Base-by-base conservation (phyloP, 371 early-diverging fungal species). In the Mucor ambiguus region DNA sequence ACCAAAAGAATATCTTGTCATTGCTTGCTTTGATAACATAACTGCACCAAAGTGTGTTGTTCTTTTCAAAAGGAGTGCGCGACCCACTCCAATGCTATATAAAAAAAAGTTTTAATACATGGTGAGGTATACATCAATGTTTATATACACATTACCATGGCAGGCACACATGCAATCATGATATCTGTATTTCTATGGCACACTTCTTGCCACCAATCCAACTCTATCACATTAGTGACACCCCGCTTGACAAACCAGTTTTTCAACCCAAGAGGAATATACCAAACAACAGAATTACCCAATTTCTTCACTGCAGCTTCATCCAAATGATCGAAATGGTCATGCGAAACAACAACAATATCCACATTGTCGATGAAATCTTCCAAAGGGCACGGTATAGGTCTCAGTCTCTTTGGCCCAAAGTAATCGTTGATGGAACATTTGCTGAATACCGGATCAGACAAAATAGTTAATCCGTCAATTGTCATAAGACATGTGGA, bases 151-250 rank as follows among this genome's bases (percentile, higher is more conserved):
- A 7, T 43, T 76, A 81, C 79, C 77, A 79, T 81, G 18, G 79
- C 79, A 38, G 84, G 87, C 8, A 86, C 87, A 37, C 87, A 85
- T 10, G 85, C 80, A 61, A 82, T 76, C 28, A 66, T 71, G 20
- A 85, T 73, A 22, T 70, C 72, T 16, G 81, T 81, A 46, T 59
- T 64, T 28, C 74, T 67, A 67, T 83, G 83, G 28, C 48, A 58
- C n/a, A 71, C 62, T 63, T 87, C 86, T 70, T 85, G 83, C 89
- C 87, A 88, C 87, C 87, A 88, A 64, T 87, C 87, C 30, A 87
- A 62, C 63, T 88, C 89, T 38, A 84, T 70, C n/a, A 84, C 79
- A 75, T 82, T 63, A 0, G 14, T 43, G 28, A 89, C 76, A 24
- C 78, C 79, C 61, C 80, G 64, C 49, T 74, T 65, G 8, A 67